phyloP scores from a whole-genome alignment of 192 early-diverging fungal species.

The Linnemannia elongata region DNA sequence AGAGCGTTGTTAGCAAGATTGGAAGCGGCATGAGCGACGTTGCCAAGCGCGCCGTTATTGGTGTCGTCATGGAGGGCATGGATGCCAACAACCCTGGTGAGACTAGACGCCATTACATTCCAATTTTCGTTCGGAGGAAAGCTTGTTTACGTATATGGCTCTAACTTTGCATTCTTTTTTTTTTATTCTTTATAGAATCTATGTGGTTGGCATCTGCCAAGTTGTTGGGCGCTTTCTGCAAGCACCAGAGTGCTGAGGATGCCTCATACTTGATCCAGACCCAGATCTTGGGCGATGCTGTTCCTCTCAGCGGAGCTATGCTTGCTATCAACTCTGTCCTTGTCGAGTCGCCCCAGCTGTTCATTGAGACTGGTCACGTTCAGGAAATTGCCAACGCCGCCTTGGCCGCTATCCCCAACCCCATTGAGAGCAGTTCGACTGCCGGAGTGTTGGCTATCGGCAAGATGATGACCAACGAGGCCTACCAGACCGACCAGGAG shows the following conservation, averaged over 20 bases:
- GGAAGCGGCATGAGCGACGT: slow-evolving; percentile 71
- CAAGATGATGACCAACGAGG: slow-evolving; percentile 64
- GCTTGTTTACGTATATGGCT: neutral
- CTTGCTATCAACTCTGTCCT: slow-evolving; percentile 64
- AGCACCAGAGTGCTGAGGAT: slow-evolving; percentile 65
- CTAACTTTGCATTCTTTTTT: slow-evolving; percentile 1
- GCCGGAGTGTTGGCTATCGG: slow-evolving; percentile 67
- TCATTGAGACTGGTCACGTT: slow-evolving; percentile 56
- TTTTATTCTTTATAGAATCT: slow-evolving; percentile 54
- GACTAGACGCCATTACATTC: slow-evolving; percentile 5
- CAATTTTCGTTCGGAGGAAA: neutral
- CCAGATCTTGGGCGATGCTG: slow-evolving; percentile 36
- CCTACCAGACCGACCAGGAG: slow-evolving; percentile 60
- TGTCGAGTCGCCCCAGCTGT: slow-evolving; percentile 59
- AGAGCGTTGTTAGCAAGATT: slow-evolving; percentile 74
- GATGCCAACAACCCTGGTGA: slow-evolving; percentile 54
- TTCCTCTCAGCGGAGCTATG: slow-evolving; percentile 57
- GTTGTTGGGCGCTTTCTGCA: slow-evolving; percentile 71
- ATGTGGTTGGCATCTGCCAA: slow-evolving; percentile 69
- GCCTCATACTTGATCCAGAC: slow-evolving; percentile 61
- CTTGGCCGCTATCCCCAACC: slow-evolving; percentile 34
- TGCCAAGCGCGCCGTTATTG: slow-evolving; percentile 70
- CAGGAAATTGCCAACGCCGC: slow-evolving; percentile 54
- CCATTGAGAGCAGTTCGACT: slow-evolving; percentile 60
- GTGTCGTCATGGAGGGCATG: slow-evolving; percentile 72